Conservation (phyloP, 148 eudicot genomes). For the Silene latifolia region DNA sequence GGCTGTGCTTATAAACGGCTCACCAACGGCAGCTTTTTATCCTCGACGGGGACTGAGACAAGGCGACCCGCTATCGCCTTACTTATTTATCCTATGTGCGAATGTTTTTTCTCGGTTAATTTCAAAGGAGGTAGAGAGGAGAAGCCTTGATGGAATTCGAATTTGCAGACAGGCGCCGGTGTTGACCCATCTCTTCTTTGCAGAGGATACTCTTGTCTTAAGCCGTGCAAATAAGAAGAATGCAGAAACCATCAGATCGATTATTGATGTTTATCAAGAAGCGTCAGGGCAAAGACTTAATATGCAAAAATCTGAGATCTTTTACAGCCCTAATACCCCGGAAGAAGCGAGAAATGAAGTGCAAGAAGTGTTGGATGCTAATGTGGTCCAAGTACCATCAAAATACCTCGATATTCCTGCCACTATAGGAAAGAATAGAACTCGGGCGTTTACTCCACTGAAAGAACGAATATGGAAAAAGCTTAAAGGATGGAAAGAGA, state of each 20-base stretch:
- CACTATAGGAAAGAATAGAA: no score
- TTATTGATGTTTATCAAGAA: background rate
- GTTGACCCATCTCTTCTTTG: no score
- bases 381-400: background rate
- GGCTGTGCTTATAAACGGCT: no score
- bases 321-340: background rate
- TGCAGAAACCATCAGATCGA: background rate
- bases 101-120: background rate
- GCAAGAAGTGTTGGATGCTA: background rate
- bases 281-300: background rate
- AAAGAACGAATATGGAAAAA: no score
- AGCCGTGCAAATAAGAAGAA: background rate
- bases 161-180: background rate
- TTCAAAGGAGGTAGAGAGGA: background rate
- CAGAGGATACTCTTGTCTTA: conserved; percentile 7
- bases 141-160: background rate
- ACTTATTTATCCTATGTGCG: background rate
- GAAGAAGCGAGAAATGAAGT: background rate
- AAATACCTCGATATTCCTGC: background rate
- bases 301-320: background rate
- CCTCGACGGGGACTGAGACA: no score
- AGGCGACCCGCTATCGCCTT: conserved; percentile 1
- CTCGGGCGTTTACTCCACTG: no score
- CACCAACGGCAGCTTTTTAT: no score
- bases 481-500: no score